Conservation (phyloP, 2,329 filamentous ascomycete genomes). For the Scedosporium apiospermum region DNA sequence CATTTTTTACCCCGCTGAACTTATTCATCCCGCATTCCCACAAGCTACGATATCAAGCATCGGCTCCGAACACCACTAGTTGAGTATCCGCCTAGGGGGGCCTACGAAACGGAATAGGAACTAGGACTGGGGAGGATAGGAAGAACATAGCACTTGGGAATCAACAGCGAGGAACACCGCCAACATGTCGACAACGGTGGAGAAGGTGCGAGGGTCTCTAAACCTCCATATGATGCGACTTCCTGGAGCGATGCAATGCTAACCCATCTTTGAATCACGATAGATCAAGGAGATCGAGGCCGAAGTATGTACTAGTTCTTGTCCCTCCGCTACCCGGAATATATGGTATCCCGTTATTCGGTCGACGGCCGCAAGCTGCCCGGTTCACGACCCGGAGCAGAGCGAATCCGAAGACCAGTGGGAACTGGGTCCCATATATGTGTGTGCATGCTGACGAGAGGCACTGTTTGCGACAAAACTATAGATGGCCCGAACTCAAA, state of each 20-base stretch:
- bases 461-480: neutral
- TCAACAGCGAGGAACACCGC: slow-evolving; percentile 9
- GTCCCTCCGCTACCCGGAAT: slow-evolving; percentile 7
- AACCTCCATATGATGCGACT: slow-evolving; percentile 5
- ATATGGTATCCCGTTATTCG: neutral
- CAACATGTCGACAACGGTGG: slow-evolving; percentile 92
- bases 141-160: neutral
- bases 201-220: slow-evolving; percentile 58
- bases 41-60: slow-evolving; percentile 11
- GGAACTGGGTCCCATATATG: too few species aligned
- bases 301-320: slow-evolving; percentile 55
- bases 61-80: too few species aligned
- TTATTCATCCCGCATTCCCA: slow-evolving; percentile 13
- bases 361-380: neutral
- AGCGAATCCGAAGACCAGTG: neutral
- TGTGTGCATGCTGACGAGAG: neutral
- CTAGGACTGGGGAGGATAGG: neutral
- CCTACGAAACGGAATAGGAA: neutral
- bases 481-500: slow-evolving; percentile 91
- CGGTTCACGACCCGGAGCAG: neutral
- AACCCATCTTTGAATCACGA: slow-evolving; percentile 18
- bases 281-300: slow-evolving; percentile 95
- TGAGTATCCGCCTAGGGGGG: neutral
- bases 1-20: slow-evolving; percentile 8
- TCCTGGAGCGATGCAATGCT: slow-evolving; percentile 16